These are phyloP conservation scores for Brachypodium distachyon DNA, from an alignment of 202 grass and related monocot genomes.

Conservation along the genomic window DNA sequence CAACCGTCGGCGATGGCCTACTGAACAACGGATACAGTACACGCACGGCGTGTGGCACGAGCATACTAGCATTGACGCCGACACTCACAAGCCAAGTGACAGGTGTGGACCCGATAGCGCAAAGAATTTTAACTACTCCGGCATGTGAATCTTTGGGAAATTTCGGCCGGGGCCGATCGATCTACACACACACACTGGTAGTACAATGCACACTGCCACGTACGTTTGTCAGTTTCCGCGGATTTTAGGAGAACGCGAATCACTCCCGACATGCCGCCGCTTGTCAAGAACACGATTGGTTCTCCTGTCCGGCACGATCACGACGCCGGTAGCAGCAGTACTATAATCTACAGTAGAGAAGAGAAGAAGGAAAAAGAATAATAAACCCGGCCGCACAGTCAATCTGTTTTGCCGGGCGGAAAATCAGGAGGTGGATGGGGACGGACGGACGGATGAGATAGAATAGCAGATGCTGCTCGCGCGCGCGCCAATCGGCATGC, in stretches of 20 bases:
- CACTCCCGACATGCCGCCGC: constrained; percentile 23
- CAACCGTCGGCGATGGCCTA: constrained; percentile 13
- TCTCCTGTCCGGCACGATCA: background rate
- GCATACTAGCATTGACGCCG: background rate
- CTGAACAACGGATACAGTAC: background rate
- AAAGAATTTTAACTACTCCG: background rate
- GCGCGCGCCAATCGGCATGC: background rate
- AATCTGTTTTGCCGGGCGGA: background rate
- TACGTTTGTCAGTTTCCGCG: background rate
- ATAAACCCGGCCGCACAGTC: background rate
- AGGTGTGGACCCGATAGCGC: background rate
- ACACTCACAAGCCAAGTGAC: background rate
- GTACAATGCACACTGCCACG: background rate
- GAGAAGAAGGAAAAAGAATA: too few relatives aligned
- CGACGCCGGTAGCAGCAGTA: background rate
- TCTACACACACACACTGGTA: background rate
- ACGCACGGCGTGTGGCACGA: background rate
- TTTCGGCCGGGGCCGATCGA: background rate
- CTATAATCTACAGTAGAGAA: background rate
- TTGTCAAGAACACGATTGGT: background rate
- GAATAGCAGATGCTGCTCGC: background rate
- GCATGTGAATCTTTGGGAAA: constrained; percentile 17
- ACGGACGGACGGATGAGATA: background rate
- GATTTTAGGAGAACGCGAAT: background rate
- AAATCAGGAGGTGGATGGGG: background rate